These are phyloP conservation scores for Dipteronia dyeriana DNA, from an alignment of 345 rosid genomes.

Conservation along the genomic window DNA sequence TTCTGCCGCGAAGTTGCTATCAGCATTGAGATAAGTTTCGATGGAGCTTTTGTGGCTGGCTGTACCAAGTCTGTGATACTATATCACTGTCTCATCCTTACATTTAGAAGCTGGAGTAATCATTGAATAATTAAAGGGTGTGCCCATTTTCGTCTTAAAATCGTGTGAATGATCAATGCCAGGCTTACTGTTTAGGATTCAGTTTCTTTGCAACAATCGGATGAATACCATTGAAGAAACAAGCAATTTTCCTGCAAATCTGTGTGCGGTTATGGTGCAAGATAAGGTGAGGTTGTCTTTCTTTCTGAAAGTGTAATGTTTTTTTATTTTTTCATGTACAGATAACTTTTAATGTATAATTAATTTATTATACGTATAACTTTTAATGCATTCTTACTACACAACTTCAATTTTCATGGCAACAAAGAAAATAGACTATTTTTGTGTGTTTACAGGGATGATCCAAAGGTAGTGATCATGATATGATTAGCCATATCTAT, in stretches of 20 bases:
- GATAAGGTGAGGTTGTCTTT: background rate
- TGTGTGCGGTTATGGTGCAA: background rate
- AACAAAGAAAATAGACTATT: no score
- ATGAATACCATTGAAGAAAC: background rate
- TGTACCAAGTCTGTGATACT: background rate
- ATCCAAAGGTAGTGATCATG: no score
- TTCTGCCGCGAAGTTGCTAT: background rate
- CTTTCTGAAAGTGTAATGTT: background rate
- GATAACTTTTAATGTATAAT: background rate
- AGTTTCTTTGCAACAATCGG: background rate
- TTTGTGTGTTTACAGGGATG: no score
- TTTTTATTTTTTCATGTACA: background rate
- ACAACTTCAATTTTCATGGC: no score
- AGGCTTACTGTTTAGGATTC: background rate
- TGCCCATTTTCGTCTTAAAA: background rate
- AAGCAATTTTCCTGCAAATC: background rate
- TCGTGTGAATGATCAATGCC: background rate
- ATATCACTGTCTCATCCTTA: background rate
- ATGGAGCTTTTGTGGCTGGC: background rate
- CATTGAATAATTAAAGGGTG: background rate
- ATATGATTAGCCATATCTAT: no score
- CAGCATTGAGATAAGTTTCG: constrained; percentile 9
- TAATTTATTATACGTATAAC: no score
- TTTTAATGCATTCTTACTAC: no score
- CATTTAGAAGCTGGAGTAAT: background rate